Evolutionary conservation across 2,329 filamentous ascomycete species (phyloP), one percentile per base, ranked within the genome.

Genomic region (Acrodontium crateriforme): DNA sequence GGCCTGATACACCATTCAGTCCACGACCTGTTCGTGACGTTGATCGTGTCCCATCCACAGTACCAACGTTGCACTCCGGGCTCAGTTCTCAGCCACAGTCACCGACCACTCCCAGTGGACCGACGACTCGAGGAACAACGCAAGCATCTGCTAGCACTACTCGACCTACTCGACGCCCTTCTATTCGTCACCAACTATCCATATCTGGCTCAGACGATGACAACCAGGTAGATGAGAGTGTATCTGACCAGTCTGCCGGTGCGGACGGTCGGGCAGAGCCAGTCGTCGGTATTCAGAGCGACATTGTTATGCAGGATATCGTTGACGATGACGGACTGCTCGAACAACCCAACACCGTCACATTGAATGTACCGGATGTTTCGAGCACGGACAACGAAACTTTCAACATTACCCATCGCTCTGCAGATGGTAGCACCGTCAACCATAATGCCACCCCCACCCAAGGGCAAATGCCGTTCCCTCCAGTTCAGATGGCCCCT

Each of bases 361-460:
- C 79, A 16, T 58, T 93, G 35, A 72, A 76, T 3, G 78, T 82
- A 6, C 78, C 78, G 2, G 78, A 78, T 18, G 78, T 79, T 3
- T 85, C 84, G 0, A 83, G 89, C 45, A 71, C 75, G n/a, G 79
- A 84, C 43, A 71, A 80, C 9, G 84, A 87, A 31, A 83, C 84
- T 1, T 94, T 95, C 57, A 91, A 93, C 57, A 91, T 94, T 45
- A 84, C 81, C 5, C 87, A 94, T 53, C 76, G 80, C 29, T 77
- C 76, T 25, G 72, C 89, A 18, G 84, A 93, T 47, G 83, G 82
- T 27, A 93, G 82, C 54, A 76, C 87, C 32, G 73, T 77, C 42
- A 84, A 80, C 48, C 65, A 68, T 15, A 73, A 72, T 33, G 69
- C 71, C 18, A 70, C 76, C 3, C 74, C 78, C 24, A 68, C 47